Percentiles rank a stretch among this genome's conserved stretches.
phyloP scores from a whole-genome alignment of 2,329 filamentous ascomycete species.

The Ceratocystis eucalypticola region DNA sequence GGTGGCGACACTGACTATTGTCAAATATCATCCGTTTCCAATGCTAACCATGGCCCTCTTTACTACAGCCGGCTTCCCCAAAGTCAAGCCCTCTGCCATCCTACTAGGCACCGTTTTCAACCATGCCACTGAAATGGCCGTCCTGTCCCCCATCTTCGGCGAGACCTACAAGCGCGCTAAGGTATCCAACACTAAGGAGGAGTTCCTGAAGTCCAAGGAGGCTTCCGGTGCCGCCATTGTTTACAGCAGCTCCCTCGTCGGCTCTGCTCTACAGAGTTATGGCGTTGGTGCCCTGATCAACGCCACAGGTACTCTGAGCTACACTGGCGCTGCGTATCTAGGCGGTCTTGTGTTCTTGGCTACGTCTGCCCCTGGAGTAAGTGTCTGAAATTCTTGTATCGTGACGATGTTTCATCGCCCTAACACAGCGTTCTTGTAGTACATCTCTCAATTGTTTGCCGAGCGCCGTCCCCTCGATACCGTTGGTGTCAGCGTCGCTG shows the following conservation, averaged over 20 bases:
- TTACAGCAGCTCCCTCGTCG: conserved; percentile 80
- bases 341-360: conserved; percentile 85
- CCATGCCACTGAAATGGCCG: conserved; percentile 77
- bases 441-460: conserved; percentile 72
- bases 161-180: conserved; percentile 90
- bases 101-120: conserved; percentile 93
- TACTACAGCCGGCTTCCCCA: conserved; percentile 35
- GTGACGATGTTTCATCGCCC: not conserved
- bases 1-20: not conserved
- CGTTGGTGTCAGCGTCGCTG: conserved; percentile 69
- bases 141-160: conserved; percentile 81
- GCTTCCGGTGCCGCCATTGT: conserved; percentile 73
- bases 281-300: conserved; percentile 85
- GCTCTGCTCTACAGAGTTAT: conserved; percentile 79
- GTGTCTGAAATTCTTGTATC: conserved; percentile 26
- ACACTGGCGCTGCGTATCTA: conserved; percentile 94
- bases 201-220: conserved; percentile 90
- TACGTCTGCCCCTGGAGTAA: conserved; percentile 71
- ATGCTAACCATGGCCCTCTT: conserved; percentile 12
- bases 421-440: conserved; percentile 35
- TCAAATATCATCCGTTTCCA: not conserved
- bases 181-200: conserved; percentile 84
- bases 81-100: conserved; percentile 96
- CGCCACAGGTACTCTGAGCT: conserved; percentile 84
- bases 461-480: conserved; percentile 90